Percentiles rank a stretch among this genome's conserved stretches.
Evolutionary conservation across 2,329 filamentous ascomycete genomes (phyloP).

Genomic region (Leptographium wingfieldii): DNA sequence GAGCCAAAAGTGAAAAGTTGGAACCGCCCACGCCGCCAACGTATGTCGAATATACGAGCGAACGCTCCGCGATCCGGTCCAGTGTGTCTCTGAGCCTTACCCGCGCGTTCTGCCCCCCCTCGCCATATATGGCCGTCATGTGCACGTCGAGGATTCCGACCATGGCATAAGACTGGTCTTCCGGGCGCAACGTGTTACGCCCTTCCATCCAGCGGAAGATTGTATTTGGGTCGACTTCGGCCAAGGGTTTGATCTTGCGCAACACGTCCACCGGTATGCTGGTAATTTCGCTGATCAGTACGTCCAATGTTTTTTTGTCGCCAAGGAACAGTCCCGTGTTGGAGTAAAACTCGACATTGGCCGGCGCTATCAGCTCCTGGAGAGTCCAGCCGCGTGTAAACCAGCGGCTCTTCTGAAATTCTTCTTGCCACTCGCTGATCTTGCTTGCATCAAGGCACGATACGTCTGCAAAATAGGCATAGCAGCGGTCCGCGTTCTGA

Average conservation of each 20-base stretch:
- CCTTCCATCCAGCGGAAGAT: not conserved
- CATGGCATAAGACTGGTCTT: not conserved
- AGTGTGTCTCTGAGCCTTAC: not conserved
- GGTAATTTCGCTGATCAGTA: not conserved
- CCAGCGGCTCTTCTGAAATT: not conserved
- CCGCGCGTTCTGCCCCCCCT: not conserved
- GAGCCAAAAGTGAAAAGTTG: not conserved
- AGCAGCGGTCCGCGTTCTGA: not conserved
- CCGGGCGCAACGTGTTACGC: not conserved
- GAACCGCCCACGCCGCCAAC: not conserved
- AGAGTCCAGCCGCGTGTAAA: not conserved
- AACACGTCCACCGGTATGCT: not conserved
- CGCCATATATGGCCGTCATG: not conserved
- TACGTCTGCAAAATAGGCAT: not conserved
- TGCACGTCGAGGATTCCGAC: not conserved
- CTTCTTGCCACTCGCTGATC: not conserved
- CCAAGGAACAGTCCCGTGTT: not conserved
- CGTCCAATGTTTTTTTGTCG: not conserved
- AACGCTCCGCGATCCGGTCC: not conserved
- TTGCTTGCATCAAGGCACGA: not conserved
- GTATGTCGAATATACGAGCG: not conserved
- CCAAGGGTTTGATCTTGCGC: not conserved
- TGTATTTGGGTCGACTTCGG: not conserved
- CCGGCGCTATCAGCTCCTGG: not conserved
- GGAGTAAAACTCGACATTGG: not conserved